Evolutionary conservation across 75 land plant species (phyloP), one percentile per base, ranked within the genome.

Genomic region (Chamaecyparis obtusa): DNA sequence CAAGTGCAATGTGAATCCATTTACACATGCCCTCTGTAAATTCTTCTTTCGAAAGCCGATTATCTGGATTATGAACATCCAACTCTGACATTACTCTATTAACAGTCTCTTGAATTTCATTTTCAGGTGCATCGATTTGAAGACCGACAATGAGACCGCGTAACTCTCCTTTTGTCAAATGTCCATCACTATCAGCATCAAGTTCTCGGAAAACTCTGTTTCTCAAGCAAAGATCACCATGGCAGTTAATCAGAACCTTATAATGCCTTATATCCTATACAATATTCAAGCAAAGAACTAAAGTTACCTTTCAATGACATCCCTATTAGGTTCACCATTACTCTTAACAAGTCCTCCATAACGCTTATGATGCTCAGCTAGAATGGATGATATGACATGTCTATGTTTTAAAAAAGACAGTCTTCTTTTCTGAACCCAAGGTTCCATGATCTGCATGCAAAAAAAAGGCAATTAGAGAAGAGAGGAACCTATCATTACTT

Each of bases 81-180:
- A 95, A 95, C 24, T 95, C 96, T 30, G 44, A 44, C 91, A 95
- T 85, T 84, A 93, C 77, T 87, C 86, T 92, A 19, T 83, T 41
- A 44, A 93, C 90, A 84, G 90, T 94, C 9, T 90, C 89, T 83
- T 86, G 88, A 32, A 88, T 64, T 60, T 94, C 88, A 60, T 89
- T 56, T 78, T 91, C 87, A 36, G 91, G 71, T 78, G 91, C 91
- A 80, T 93, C 88, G 57, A 96, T 94, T 85, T 89, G 87, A 57
- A 93, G 88, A 83, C 95, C 94, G 85, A 94, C 14, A 15, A 96
- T 88, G 1, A 94, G 64, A 27, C 94, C 94, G 74, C 83, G 89
- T 86, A 96, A 14, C 76, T 74, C 76, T 74, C 76, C 76, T 74
- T 74, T 74, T 33, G 76, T 74, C 76, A 74, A 33, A 74, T 0